Evolutionary conservation across 1,284 basidiomycete species (phyloP).

Genomic region (Crepidotus sp.): DNA sequence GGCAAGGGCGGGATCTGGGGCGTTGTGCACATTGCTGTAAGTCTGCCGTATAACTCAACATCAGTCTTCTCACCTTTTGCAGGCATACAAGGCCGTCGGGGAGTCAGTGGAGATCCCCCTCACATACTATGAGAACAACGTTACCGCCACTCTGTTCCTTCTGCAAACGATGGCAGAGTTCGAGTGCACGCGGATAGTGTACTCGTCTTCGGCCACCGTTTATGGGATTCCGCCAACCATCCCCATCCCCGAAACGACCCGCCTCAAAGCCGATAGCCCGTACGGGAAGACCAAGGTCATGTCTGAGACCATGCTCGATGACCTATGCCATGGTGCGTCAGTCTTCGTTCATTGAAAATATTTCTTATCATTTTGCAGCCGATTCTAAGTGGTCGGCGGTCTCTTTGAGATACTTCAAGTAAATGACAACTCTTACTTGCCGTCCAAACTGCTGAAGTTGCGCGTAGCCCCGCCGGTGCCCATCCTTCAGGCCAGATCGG

Average conservation of each 20-base stretch:
- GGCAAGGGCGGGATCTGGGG: constrained; percentile 94
- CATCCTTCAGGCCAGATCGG: constrained; percentile 95
- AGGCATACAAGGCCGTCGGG: constrained; percentile 98
- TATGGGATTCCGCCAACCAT: constrained; percentile 91
- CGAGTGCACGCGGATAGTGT: constrained; percentile 82
- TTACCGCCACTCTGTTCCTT: constrained; percentile 75
- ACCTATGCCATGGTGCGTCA: constrained; percentile 75
- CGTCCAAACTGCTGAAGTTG: not conserved
- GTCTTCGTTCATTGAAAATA: not conserved
- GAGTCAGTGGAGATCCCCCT: constrained; percentile 95
- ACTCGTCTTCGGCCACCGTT: constrained; percentile 98
- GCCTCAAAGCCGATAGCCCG: constrained; percentile 82
- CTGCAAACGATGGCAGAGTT: constrained; percentile 82
- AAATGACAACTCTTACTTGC: constrained; percentile 10
- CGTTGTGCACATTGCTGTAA: constrained; percentile 88
- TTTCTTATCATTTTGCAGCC: constrained; percentile 39
- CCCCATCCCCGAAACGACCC: constrained; percentile 91
- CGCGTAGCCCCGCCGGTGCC: constrained; percentile 83
- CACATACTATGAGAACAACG: constrained; percentile 90
- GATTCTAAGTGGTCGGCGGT: constrained; percentile 65
- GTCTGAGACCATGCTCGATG: constrained; percentile 86
- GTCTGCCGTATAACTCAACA: constrained; percentile 23
- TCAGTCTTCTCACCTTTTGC: constrained; percentile 5
- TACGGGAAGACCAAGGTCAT: constrained; percentile 97
- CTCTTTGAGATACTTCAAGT: constrained; percentile 97